These are phyloP conservation scores for Cudoniella acicularis DNA, from an alignment of 495 filamentous ascomycete genomes.

Conservation along the genomic window DNA sequence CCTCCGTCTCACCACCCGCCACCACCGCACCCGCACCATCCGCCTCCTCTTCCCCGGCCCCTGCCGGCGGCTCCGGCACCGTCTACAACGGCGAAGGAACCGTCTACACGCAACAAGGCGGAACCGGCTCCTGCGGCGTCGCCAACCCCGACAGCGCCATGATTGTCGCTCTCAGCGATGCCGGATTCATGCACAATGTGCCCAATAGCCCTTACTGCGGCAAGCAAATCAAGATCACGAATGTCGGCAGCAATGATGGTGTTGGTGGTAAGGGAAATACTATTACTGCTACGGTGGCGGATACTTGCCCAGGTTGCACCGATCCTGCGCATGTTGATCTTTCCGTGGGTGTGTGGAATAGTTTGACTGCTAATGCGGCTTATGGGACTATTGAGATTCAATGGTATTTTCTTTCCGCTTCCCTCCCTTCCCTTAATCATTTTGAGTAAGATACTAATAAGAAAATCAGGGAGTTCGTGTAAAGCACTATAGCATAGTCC, in stretches of 20 bases:
- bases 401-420: no score
- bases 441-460: no score
- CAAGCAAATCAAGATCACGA: constrained; percentile 29
- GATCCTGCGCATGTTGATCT: constrained; percentile 27
- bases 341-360: constrained; percentile 22
- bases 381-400: constrained; percentile 16
- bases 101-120: not conserved
- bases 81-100: not conserved
- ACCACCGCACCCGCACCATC: no score
- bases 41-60: no score
- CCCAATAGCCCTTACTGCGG: constrained; percentile 28
- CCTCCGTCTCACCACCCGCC: no score
- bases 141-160: constrained; percentile 18
- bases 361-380: constrained; percentile 14
- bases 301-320: constrained; percentile 32
- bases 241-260: constrained; percentile 26
- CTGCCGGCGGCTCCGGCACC: no score
- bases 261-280: constrained; percentile 29
- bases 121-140: constrained; percentile 29
- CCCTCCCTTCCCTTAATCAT: no score
- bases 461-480: no score
- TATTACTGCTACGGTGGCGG: constrained; percentile 26
- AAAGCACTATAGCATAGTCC: no score
- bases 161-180: constrained; percentile 27
- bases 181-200: constrained; percentile 4